These are phyloP conservation scores for Alternaria infectoria DNA, from an alignment of 2,329 filamentous ascomycete species.

Conservation along the genomic window DNA sequence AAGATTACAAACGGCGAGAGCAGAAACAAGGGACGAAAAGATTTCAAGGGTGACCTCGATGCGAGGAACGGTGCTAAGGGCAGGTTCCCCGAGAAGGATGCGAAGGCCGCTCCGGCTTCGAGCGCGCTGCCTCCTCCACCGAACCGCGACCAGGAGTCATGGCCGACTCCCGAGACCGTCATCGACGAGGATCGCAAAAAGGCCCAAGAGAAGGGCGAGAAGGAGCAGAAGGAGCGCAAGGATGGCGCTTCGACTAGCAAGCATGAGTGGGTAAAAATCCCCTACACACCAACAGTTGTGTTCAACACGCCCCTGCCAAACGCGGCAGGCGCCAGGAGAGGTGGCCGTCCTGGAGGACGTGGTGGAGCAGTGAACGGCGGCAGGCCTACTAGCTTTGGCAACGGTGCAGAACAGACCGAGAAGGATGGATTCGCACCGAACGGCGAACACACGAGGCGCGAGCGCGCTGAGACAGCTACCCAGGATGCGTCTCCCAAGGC, in stretches of 20 bases:
- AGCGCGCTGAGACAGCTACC: conserved; percentile 17
- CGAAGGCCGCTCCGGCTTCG: conserved; percentile 20
- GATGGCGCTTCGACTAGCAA: conserved; percentile 63
- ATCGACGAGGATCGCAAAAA: conserved; percentile 80
- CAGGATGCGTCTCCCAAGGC: conserved; percentile 42
- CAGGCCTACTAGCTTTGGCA: conserved; percentile 52
- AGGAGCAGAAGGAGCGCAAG: conserved; percentile 69
- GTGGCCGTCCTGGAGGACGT: conserved; percentile 59
- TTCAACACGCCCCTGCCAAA: conserved; percentile 83
- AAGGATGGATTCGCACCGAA: conserved; percentile 43
- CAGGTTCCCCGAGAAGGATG: conserved; percentile 38
- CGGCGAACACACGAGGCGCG: conserved; percentile 36
- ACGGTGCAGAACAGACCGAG: conserved; percentile 47
- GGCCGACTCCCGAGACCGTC: conserved; percentile 88
- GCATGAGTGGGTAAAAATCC: conserved; percentile 83
- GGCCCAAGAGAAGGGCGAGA: conserved; percentile 68
- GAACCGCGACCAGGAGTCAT: conserved; percentile 77
- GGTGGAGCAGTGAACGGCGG: conserved; percentile 62
- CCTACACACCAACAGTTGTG: conserved; percentile 81
- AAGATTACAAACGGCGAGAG: conserved; percentile 25
- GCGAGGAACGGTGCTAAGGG: conserved; percentile 36
- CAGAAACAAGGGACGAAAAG: conserved; percentile 34
- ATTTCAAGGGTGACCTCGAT: conserved; percentile 33
- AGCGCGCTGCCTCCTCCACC: conserved; percentile 62
- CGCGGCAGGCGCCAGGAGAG: conserved; percentile 45